phyloP scores from a whole-genome alignment of 352 stramenopile genomes.

The Globisporangium mamillatum region DNA sequence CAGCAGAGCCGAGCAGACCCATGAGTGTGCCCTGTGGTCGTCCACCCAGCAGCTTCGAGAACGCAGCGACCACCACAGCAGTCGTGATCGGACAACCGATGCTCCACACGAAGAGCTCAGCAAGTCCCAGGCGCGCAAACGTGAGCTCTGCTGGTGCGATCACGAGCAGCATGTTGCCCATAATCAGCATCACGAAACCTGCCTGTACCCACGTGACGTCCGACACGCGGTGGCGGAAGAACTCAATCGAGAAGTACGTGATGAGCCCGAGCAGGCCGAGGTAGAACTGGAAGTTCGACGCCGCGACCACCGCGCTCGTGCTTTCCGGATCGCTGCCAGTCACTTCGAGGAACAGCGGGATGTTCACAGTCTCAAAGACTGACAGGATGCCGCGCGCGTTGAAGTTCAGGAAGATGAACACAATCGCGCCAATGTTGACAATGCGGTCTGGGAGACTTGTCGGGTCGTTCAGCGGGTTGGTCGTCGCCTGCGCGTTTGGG shows the following conservation, averaged over 20 bases:
- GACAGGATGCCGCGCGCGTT: constrained; percentile 71
- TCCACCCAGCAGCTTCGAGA: constrained; percentile 73
- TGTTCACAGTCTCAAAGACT: constrained; percentile 84
- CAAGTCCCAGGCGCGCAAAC: constrained; percentile 50
- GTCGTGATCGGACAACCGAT: constrained; percentile 79
- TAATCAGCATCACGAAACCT: constrained; percentile 60
- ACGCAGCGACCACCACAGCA: constrained; percentile 68
- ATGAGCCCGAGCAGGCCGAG: constrained; percentile 67
- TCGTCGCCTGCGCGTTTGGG: constrained; percentile 29
- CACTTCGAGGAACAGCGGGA: constrained; percentile 72
- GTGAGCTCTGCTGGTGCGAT: constrained; percentile 37
- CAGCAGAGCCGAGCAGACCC: constrained; percentile 69
- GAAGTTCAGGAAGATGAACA: constrained; percentile 86
- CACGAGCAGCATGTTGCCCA: constrained; percentile 58
- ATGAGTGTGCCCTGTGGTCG: constrained; percentile 79
- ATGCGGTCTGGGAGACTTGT: constrained; percentile 61
- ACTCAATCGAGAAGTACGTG: constrained; percentile 79
- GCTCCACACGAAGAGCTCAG: constrained; percentile 77
- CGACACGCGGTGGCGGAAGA: constrained; percentile 60
- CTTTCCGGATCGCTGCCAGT: constrained; percentile 58
- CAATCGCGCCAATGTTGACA: constrained; percentile 64
- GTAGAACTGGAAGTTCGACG: constrained; percentile 85
- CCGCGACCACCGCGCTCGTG: constrained; percentile 49
- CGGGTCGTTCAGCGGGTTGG: constrained; percentile 49
- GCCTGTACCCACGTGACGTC: constrained; percentile 72